Evolutionary conservation across 192 early-diverging fungal genomes (phyloP).

Genomic region (Entomortierella lignicola): DNA sequence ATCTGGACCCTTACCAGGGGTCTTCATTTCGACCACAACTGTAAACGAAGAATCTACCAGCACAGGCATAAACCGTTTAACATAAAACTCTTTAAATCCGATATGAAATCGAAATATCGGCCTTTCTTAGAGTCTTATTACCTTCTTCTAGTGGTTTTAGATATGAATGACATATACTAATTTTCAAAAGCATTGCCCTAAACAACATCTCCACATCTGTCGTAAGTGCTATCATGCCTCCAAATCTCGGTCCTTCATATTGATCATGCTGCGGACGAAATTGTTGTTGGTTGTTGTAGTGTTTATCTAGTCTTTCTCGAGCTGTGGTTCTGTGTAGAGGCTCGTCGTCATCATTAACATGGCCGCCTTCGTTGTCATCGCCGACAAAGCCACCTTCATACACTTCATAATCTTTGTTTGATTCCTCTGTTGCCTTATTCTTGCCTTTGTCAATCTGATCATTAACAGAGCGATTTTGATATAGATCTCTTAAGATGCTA

Average conservation of each 20-base stretch:
- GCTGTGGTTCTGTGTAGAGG: not conserved
- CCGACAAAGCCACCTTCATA: not conserved
- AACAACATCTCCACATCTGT: conserved; percentile 33
- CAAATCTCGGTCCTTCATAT: not conserved
- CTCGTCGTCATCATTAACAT: not conserved
- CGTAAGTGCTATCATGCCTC: conserved; percentile 4
- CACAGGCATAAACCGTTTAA: no score
- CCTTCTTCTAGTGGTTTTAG: conserved; percentile 16
- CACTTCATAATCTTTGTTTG: not conserved
- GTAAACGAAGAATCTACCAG: conserved; percentile 38
- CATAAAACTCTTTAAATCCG: no score
- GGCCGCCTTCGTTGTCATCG: not conserved
- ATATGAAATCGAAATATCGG: not conserved
- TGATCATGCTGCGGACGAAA: not conserved
- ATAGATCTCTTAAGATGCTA: not conserved
- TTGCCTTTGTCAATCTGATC: not conserved
- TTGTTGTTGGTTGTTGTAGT: not conserved
- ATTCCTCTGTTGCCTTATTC: not conserved
- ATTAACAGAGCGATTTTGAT: not conserved
- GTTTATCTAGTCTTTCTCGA: not conserved
- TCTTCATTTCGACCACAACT: conserved; percentile 35
- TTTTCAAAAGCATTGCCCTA: conserved; percentile 31
- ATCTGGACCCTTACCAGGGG: conserved; percentile 10
- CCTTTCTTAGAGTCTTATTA: no score
- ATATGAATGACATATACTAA: conserved; percentile 19